Evolutionary conservation across 345 rosid genomes (phyloP).

Genomic region (Heritiera fomes): DNA sequence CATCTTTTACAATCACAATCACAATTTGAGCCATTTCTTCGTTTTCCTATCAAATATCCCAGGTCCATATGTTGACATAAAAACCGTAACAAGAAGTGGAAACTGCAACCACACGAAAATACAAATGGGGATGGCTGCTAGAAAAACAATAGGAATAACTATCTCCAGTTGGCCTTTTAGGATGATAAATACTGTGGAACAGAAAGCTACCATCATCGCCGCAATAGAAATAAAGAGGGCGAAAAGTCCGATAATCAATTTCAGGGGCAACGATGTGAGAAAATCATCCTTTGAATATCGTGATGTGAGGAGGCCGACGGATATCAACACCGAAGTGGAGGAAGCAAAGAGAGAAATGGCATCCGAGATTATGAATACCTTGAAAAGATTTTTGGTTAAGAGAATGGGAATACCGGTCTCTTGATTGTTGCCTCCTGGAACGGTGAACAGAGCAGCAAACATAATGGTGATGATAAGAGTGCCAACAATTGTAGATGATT

Average conservation of each 20-base stretch:
- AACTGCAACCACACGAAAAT: slow-evolving; percentile 16
- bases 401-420: slow-evolving; percentile 16
- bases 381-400: background rate
- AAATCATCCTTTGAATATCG: slow-evolving; percentile 32
- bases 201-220: slow-evolving; percentile 32
- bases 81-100: slow-evolving; percentile 21
- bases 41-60: background rate
- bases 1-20: no score
- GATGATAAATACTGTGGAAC: background rate
- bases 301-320: slow-evolving; percentile 28
- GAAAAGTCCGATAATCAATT: slow-evolving; percentile 21
- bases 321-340: slow-evolving; percentile 27
- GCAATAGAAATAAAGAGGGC: slow-evolving; percentile 19
- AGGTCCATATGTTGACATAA: slow-evolving; percentile 21
- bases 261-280: slow-evolving; percentile 23
- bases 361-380: slow-evolving; percentile 23
- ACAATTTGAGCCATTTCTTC: background rate
- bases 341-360: slow-evolving; percentile 28
- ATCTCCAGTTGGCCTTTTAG: background rate
- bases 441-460: background rate
- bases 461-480: background rate
- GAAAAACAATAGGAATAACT: slow-evolving; percentile 1
- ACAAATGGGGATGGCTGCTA: slow-evolving; percentile 15
- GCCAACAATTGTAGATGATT: background rate
- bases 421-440: slow-evolving; percentile 6